Conservation (phyloP, 2,329 filamentous ascomycete genomes). For the Orbilia ellipsospora region DNA sequence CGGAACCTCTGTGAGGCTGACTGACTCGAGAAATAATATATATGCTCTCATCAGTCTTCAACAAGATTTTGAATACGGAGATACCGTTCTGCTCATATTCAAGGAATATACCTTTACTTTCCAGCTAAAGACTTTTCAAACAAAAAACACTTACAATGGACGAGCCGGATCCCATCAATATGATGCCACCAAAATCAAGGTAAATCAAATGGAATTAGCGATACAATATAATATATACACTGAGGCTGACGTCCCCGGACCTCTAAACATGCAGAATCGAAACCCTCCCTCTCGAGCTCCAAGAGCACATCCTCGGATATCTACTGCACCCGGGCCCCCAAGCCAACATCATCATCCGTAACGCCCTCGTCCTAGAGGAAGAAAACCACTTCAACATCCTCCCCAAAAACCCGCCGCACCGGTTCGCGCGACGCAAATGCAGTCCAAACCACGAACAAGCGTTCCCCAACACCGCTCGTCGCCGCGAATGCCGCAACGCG, state of each 20-base stretch:
- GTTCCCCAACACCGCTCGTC: constrained; percentile 11
- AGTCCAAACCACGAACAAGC: constrained; percentile 11
- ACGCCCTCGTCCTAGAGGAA: constrained; percentile 28
- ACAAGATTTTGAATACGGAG: too few species aligned
- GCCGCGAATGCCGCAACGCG: constrained; percentile 35
- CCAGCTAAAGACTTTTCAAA: too few species aligned
- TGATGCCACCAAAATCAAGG: constrained; percentile 31
- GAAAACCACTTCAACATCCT: constrained; percentile 49
- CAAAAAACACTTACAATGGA: too few species aligned
- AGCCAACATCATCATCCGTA: constrained; percentile 46
- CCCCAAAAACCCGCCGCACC: constrained; percentile 41
- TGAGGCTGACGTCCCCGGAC: neutral
- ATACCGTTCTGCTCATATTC: too few species aligned
- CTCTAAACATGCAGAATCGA: constrained; percentile 22
- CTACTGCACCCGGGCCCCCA: constrained; percentile 20
- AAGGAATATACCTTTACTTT: too few species aligned
- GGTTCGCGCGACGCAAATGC: constrained; percentile 29
- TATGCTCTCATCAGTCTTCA: too few species aligned
- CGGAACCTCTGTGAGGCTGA: too few species aligned
- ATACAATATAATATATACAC: too few species aligned
- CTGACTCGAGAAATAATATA: too few species aligned
- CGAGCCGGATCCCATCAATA: neutral
- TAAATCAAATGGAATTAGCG: neutral
- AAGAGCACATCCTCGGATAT: constrained; percentile 44
- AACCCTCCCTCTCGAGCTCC: constrained; percentile 40